These are phyloP conservation scores for Moricandia arvensis DNA, from an alignment of 345 rosid species.

Conservation along the genomic window DNA sequence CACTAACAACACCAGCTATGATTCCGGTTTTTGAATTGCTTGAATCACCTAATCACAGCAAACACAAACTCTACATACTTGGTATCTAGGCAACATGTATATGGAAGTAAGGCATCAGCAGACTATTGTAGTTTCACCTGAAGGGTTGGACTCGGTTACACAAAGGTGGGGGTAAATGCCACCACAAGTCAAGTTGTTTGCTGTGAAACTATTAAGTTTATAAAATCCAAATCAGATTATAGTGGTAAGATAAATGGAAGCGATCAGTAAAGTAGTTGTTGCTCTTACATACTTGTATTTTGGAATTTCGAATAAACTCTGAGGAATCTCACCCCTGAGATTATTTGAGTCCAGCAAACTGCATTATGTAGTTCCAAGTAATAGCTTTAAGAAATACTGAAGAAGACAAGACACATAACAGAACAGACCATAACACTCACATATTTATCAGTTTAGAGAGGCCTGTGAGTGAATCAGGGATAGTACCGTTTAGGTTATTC, in stretches of 20 bases:
- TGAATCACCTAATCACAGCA: slow-evolving; percentile 51
- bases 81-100: not conserved
- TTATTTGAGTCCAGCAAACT: slow-evolving; percentile 77
- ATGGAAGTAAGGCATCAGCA: not conserved
- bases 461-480: slow-evolving; percentile 63
- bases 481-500: slow-evolving; percentile 69
- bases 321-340: slow-evolving; percentile 78
- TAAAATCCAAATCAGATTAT: slow-evolving; percentile 17
- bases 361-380: slow-evolving; percentile 38
- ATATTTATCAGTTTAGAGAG: slow-evolving; percentile 67
- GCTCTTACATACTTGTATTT: slow-evolving; percentile 67
- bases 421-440: slow-evolving; percentile 47
- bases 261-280: not conserved
- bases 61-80: slow-evolving; percentile 1
- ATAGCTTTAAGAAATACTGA: not conserved
- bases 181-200: slow-evolving; percentile 74
- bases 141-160: slow-evolving; percentile 47
- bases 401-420: not conserved
- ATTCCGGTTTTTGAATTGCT: slow-evolving; percentile 60
- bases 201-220: slow-evolving; percentile 66
- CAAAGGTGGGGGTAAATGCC: slow-evolving; percentile 41
- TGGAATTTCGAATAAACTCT: slow-evolving; percentile 53
- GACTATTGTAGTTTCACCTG: slow-evolving; percentile 47
- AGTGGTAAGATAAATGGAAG: not conserved
- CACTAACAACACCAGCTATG: slow-evolving; percentile 72